phyloP scores from a whole-genome alignment of 148 eudicot species.

The Fagopyrum tataricum region DNA sequence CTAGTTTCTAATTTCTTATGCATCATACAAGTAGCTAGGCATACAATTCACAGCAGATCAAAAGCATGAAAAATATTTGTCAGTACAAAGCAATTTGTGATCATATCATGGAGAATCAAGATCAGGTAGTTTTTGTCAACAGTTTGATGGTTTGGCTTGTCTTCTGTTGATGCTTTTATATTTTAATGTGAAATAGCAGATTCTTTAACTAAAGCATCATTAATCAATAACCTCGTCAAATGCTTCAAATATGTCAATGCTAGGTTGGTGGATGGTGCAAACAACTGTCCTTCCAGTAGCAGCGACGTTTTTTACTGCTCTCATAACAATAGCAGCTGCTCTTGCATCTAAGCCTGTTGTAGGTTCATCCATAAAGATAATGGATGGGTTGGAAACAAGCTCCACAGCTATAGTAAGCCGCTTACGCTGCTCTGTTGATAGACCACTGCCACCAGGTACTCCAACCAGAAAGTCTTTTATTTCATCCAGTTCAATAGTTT shows the following conservation, averaged over 20 bases:
- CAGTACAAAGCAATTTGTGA: too few species aligned
- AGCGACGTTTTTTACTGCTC: slow-evolving; percentile 66
- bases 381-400: slow-evolving; percentile 81
- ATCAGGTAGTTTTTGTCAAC: too few species aligned
- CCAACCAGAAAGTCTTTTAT: slow-evolving; percentile 66
- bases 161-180: not conserved
- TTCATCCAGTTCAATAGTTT: slow-evolving; percentile 61
- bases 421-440: slow-evolving; percentile 81
- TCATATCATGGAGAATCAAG: too few species aligned
- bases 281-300: slow-evolving; percentile 79
- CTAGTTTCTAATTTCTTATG: not conserved
- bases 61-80: not conserved
- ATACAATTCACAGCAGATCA: not conserved
- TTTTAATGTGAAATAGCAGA: not conserved
- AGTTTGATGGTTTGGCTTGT: too few species aligned
- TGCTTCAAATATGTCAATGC: slow-evolving; percentile 83
- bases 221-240: slow-evolving; percentile 60
- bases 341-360: slow-evolving; percentile 84
- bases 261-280: slow-evolving; percentile 91
- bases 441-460: slow-evolving; percentile 48
- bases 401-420: slow-evolving; percentile 80
- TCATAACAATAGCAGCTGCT: slow-evolving; percentile 80
- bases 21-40: not conserved
- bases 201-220: not conserved
- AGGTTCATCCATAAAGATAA: slow-evolving; percentile 88